Evolutionary conservation across 148 eudicot species (phyloP).

Genomic region (Rheum nobile): DNA sequence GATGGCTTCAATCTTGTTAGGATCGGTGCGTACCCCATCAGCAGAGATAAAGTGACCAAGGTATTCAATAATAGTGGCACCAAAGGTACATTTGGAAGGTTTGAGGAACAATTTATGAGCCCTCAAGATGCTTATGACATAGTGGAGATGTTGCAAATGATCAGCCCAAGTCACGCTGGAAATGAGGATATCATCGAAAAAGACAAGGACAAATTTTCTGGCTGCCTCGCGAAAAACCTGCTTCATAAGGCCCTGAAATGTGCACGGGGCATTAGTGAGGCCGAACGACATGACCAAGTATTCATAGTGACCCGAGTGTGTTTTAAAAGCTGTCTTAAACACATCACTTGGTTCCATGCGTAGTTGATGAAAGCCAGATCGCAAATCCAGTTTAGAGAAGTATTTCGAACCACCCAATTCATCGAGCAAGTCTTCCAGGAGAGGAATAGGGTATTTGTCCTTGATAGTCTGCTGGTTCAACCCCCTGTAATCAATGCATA

Average conservation of each 20-base stretch:
- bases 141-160: neutral
- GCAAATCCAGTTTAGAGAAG: conserved; percentile 9
- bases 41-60: conserved; percentile 1
- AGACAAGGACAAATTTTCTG: neutral
- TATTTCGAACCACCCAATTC: neutral
- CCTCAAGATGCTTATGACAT: neutral
- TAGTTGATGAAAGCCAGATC: conserved; percentile 2
- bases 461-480: neutral
- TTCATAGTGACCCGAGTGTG: conserved; percentile 2
- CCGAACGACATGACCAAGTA: conserved; percentile 16
- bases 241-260: conserved; percentile 11
- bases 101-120: neutral
- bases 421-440: too few relatives aligned
- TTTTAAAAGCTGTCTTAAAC: conserved; percentile 1
- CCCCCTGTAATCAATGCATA: neutral
- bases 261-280: conserved; percentile 14
- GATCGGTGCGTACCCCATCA: neutral
- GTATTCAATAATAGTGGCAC: neutral
- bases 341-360: neutral
- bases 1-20: neutral
- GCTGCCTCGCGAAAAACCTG: neutral
- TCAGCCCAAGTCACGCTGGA: neutral
- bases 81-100: neutral
- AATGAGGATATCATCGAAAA: conserved; percentile 11
- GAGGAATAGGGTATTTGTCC: neutral